Conservation (phyloP, 2,329 filamentous ascomycete genomes). For the Microascus cirrosus region DNA sequence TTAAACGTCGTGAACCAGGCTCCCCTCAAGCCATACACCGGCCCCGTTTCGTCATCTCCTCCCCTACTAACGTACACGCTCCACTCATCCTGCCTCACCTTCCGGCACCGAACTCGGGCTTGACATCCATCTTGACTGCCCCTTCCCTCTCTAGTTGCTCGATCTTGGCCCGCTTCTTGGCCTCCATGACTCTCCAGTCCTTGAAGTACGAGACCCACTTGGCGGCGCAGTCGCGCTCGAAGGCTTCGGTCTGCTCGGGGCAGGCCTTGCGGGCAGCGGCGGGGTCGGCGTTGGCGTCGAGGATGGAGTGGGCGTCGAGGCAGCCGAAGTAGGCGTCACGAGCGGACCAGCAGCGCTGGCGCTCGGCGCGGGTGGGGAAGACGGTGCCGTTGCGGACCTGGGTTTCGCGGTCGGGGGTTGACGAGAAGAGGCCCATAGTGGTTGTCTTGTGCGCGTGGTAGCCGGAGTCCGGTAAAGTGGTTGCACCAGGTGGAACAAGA, state of each 20-base stretch:
- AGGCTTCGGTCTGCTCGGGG: constrained; percentile 34
- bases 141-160: constrained; percentile 65
- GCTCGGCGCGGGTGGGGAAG: constrained; percentile 75
- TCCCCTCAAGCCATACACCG: no score
- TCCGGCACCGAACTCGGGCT: constrained; percentile 18
- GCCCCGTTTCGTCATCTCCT: neutral
- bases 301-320: constrained; percentile 68
- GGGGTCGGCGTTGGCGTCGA: constrained; percentile 48
- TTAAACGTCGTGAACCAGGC: neutral
- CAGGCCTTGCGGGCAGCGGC: constrained; percentile 25
- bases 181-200: constrained; percentile 86
- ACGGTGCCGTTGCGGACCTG: constrained; percentile 47
- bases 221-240: constrained; percentile 75
- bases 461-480: constrained; percentile 1
- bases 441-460: neutral
- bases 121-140: constrained; percentile 46
- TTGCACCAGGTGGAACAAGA: neutral
- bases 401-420: constrained; percentile 31
- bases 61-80: neutral
- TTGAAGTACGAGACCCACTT: constrained; percentile 99
- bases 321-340: constrained; percentile 84
- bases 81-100: neutral
- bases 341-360: constrained; percentile 78
- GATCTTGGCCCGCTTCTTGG: constrained; percentile 71
- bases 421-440: constrained; percentile 37